Evolutionary conservation across 2,329 filamentous ascomycete species (phyloP).

Genomic region (Aspergillus sp.): DNA sequence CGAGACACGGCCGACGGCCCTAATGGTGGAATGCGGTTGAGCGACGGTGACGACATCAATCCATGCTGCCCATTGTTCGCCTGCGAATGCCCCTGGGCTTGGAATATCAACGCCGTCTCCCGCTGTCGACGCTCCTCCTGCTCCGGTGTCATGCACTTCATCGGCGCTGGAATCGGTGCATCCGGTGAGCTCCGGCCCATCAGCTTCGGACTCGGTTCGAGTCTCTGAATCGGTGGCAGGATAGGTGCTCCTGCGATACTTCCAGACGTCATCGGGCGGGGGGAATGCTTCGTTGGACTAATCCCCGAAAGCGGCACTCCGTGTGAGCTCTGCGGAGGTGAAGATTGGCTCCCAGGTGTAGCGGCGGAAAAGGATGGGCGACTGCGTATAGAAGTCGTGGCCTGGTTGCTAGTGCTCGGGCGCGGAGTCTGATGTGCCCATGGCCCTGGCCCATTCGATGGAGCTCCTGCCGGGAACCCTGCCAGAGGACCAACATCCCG

Average conservation of each 20-base stretch:
- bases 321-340: conserved; percentile 33
- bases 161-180: conserved; percentile 36
- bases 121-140: conserved; percentile 36
- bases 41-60: conserved; percentile 27
- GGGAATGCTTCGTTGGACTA: conserved; percentile 44
- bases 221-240: conserved; percentile 35
- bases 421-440: conserved; percentile 27
- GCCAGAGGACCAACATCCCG: conserved; percentile 43
- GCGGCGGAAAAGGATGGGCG: conserved; percentile 29
- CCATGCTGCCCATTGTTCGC: conserved; percentile 16
- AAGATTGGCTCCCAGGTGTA: conserved; percentile 29
- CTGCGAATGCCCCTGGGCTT: not conserved
- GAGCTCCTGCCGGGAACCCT: conserved; percentile 32
- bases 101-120: conserved; percentile 29
- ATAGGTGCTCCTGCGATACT: conserved; percentile 30
- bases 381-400: conserved; percentile 24
- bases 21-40: conserved; percentile 28
- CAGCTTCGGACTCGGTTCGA: conserved; percentile 40
- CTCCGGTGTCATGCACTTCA: conserved; percentile 41
- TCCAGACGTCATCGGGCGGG: conserved; percentile 32
- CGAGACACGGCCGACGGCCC: conserved; percentile 17
- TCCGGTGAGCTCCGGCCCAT: conserved; percentile 40
- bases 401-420: conserved; percentile 22
- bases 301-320: conserved; percentile 38
- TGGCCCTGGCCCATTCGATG: conserved; percentile 24